These are phyloP conservation scores for Colletotrichum neosansevieriae DNA, from an alignment of 2,329 filamentous ascomycete species.

Conservation along the genomic window DNA sequence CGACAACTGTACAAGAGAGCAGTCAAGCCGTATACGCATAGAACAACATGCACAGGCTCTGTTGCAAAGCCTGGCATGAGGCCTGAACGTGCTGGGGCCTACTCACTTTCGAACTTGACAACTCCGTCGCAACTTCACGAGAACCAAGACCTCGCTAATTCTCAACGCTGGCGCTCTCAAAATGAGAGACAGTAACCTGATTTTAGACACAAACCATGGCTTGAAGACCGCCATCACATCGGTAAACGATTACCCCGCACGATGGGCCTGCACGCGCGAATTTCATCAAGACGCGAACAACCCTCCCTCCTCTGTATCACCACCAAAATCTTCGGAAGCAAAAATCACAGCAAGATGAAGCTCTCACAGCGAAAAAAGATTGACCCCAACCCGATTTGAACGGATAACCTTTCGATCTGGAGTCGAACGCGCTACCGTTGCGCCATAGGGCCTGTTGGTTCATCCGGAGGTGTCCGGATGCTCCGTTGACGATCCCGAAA, in stretches of 20 bases:
- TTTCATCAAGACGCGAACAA: neutral
- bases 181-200: neutral
- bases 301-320: neutral
- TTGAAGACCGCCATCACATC: neutral
- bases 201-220: neutral
- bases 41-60: neutral
- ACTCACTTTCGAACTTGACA: too few relatives aligned
- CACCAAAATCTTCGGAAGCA: neutral
- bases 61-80: too few relatives aligned
- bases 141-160: accelerated
- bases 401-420: constrained; percentile 40
- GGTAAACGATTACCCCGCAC: neutral
- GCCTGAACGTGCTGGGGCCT: neutral
- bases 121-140: neutral
- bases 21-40: too few relatives aligned
- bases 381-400: constrained; percentile 40
- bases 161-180: neutral
- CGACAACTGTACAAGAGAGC: neutral
- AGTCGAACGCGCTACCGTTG: constrained; percentile 40
- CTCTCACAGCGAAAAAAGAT: neutral
- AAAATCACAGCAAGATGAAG: neutral
- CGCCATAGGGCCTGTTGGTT: constrained; percentile 19
- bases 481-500: neutral
- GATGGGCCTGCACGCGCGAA: neutral
- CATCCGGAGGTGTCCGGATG: neutral